A percentile compares a stretch with the other conserved stretches of the same genome.
phyloP scores from a whole-genome alignment of 2,329 filamentous ascomycete species.

The Mollisia scopiformis region DNA sequence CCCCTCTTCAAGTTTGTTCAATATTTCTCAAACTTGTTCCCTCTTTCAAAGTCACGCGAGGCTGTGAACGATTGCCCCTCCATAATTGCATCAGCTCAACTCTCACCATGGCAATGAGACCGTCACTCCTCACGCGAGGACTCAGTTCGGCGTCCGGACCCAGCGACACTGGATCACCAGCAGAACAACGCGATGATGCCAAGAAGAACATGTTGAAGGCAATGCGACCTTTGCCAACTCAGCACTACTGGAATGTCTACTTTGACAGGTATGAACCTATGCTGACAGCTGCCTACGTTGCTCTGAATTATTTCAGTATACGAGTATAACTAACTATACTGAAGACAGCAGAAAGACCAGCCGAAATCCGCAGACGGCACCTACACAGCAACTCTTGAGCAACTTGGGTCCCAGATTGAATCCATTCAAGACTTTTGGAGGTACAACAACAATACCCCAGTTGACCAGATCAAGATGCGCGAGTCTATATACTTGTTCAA shows the following conservation, averaged over 20 bases:
- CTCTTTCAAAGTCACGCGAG: conserved; percentile 13
- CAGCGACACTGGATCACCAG: conserved; percentile 67
- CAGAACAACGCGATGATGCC: conserved; percentile 74
- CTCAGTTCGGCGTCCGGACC: conserved; percentile 65
- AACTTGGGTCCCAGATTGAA: conserved; percentile 69
- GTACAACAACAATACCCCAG: conserved; percentile 80
- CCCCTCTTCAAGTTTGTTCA: not conserved
- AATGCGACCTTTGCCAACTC: conserved; percentile 72
- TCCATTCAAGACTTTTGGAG: conserved; percentile 85
- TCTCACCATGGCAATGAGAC: conserved; percentile 55
- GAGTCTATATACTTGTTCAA: conserved; percentile 83
- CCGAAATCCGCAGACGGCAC: conserved; percentile 40
- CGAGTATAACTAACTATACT: not conserved
- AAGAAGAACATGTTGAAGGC: conserved; percentile 83
- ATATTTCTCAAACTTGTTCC: conserved; percentile 2
- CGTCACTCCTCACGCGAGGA: conserved; percentile 63
- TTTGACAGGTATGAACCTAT: conserved; percentile 56
- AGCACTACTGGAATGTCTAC: conserved; percentile 79
- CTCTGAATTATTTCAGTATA: not conserved
- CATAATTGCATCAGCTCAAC: no score
- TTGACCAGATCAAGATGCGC: conserved; percentile 74
- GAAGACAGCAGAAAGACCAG: conserved; percentile 37
- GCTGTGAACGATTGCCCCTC: no score
- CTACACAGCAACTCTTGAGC: conserved; percentile 51
- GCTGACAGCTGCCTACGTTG: not conserved